Base-by-base conservation (phyloP, 352 stramenopile species). In the Globisporangium viniferum region DNA sequence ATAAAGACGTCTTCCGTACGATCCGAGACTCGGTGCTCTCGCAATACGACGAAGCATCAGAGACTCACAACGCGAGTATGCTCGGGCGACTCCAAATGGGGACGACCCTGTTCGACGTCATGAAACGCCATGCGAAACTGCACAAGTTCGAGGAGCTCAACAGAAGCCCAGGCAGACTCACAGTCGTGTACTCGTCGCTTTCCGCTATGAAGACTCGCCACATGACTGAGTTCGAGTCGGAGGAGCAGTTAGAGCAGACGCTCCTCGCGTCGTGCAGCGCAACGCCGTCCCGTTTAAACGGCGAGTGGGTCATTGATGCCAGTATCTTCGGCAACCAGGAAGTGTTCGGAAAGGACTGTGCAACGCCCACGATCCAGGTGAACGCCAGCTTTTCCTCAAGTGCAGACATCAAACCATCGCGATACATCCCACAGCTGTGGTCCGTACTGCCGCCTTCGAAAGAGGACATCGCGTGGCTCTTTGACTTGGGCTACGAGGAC, bases 391-490 rank as follows among this genome's bases (percentile, higher is more conserved):
- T 75, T 31, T 78, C 76, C 53, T 70, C 76, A 15, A 54, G 57
- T 12, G 81, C 77, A 48, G 80, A 92, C 70, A 90, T 92, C 64
- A 77, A 78, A 10, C 84, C 84, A 27, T 89, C 80, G 7, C 73
- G 78, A 12, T 90, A 90, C 58, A 75, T 92, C 29, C 82, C 82
- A 12, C 61, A 80, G 27, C 84, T 78, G 77, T 92, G 84, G 82
- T 85, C 71, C 12, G 69, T 90, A 64, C 88, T 86, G 51, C 82
- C 80, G 54, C 80, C 82, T 14, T 76, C 73, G 1, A 67, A 76
- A 44, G 71, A 81, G 2, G 78, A 86, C 44, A 76, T 92, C 64
- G 54, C 66, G 41, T 92, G 84, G 84, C 48, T 91, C 24, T 87
- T 79, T 31, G 68, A 82, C 2, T 57, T 90, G 39, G 82, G 82